Evolutionary conservation across 345 rosid species (phyloP), one percentile per base, ranked within the genome.

Genomic region (Clausena lansium): DNA sequence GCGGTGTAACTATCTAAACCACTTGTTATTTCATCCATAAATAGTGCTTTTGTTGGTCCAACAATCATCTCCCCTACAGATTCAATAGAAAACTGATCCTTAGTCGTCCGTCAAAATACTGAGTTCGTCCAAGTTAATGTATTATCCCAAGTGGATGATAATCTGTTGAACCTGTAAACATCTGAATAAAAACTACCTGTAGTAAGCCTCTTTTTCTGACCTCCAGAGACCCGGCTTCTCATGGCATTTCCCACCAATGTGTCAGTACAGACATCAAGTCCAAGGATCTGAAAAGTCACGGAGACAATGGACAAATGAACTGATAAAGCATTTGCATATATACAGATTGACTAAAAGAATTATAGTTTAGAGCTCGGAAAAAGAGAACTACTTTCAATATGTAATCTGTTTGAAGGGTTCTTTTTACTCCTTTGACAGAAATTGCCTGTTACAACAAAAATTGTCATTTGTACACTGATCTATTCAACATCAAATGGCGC

Each of bases 11-110:
- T 88, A 75, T 88, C 91, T 28, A 88, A 76, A 27, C 89, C 91
- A 6, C 86, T 88, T 22, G 91, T 86, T 58, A 88, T 86, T 76
- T 88, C 91, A 41, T 88, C 89, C 89, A 88, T 88, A 80, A 88
- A 85, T 20, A 86, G 77, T 0, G 86, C 86, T 57, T 80, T 81
- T 0, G 87, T 85, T 5, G 87, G 87, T 35, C 91, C 89, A 0
- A 83, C 88, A 77, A 88, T 52, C 81, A 86, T 80, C 76, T 86
- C 89, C 17, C 89, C 86, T 86, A 78, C 70, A 73, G 10, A 39
- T 3, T 25, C 9, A 6, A 28, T 55, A 9, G 5, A 59, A 47
- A 38, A 1, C n/a, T 60, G 6, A 78, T 30, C 27, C 36, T 54
- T 27, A 36, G 15, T 4, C 30, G n/a, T 2, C 24, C 5, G 19